phyloP scores from a whole-genome alignment of 1,284 basidiomycete genomes.

The Sanghuangporus baumii region DNA sequence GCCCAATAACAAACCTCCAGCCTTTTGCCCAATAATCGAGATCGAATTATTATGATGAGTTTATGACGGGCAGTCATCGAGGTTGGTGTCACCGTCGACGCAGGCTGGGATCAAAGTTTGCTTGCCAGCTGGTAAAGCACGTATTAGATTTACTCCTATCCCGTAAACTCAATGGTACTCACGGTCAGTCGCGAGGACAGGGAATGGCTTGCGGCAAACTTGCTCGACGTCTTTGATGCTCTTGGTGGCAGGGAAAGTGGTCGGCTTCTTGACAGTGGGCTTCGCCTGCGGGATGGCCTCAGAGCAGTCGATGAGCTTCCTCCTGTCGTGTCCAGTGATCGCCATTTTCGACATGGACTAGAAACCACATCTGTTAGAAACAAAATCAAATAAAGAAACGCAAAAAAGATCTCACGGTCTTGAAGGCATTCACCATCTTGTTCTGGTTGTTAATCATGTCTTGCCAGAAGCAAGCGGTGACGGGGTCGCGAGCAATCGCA shows the following conservation, averaged over 20 bases:
- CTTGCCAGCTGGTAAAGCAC: conserved; percentile 5
- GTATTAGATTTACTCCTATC: background rate
- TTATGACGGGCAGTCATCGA: conserved; percentile 16
- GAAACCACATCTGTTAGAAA: background rate
- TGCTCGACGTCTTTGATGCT: conserved; percentile 14
- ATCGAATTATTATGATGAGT: background rate
- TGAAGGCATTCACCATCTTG: conserved; percentile 29
- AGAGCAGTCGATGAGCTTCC: conserved; percentile 19
- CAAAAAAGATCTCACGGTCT: background rate
- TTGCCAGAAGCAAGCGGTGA: conserved; percentile 36
- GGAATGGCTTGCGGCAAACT: conserved; percentile 15
- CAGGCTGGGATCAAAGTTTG: conserved; percentile 14
- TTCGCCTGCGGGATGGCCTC: conserved; percentile 17
- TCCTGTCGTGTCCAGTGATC: conserved; percentile 27
- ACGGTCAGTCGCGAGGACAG: conserved; percentile 16
- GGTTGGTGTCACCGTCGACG: conserved; percentile 15
- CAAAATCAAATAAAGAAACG: background rate
- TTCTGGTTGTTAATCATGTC: conserved; percentile 31
- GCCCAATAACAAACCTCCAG: no score
- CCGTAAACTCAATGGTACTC: background rate
- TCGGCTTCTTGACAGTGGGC: conserved; percentile 15
- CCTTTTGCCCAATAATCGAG: no score
- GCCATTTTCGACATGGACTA: conserved; percentile 29
- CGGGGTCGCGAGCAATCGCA: conserved; percentile 25
- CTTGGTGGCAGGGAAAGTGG: conserved; percentile 15